Conservation (phyloP, 2,329 filamentous ascomycete species). For the Pseudogymnoascus sp. region DNA sequence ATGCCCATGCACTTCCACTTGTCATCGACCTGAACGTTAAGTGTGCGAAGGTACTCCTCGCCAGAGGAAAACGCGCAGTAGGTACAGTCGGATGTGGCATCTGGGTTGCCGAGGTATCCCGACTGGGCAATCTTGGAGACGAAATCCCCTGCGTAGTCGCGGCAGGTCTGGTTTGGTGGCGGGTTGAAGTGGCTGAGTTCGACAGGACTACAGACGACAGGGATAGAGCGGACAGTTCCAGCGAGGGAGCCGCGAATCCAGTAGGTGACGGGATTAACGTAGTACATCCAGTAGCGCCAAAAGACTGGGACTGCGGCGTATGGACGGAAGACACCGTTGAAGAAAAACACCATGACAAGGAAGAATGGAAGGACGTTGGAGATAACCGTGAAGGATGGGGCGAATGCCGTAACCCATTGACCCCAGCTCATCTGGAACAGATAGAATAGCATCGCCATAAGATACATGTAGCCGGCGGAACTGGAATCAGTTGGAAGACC, state of each 20-base stretch:
- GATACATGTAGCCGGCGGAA: slow-evolving; percentile 43
- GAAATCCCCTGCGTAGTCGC: slow-evolving; percentile 49
- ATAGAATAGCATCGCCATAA: slow-evolving; percentile 52
- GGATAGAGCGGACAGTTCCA: slow-evolving; percentile 41
- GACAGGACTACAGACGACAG: slow-evolving; percentile 38
- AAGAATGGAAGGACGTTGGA: slow-evolving; percentile 50
- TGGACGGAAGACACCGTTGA: slow-evolving; percentile 69
- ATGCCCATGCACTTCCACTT: slow-evolving; percentile 71
- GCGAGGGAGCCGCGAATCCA: slow-evolving; percentile 49
- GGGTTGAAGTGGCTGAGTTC: slow-evolving; percentile 42
- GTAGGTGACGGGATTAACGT: slow-evolving; percentile 55
- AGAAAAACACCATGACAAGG: slow-evolving; percentile 58
- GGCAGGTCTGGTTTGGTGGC: slow-evolving; percentile 44
- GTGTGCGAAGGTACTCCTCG: slow-evolving; percentile 49
- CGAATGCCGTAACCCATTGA: slow-evolving; percentile 55
- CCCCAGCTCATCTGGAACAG: slow-evolving; percentile 55
- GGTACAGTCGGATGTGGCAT: slow-evolving; percentile 46
- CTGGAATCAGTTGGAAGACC: slow-evolving; percentile 31
- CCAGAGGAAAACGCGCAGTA: slow-evolving; percentile 56
- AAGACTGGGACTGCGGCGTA: slow-evolving; percentile 55
- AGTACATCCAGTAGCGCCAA: slow-evolving; percentile 54
- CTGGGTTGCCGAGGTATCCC: slow-evolving; percentile 51
- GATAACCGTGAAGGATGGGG: slow-evolving; percentile 54
- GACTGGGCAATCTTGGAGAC: slow-evolving; percentile 32
- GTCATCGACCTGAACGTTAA: slow-evolving; percentile 50